These are phyloP conservation scores for Albizia julibrissin DNA, from an alignment of 306 rosid genomes.

Conservation along the genomic window DNA sequence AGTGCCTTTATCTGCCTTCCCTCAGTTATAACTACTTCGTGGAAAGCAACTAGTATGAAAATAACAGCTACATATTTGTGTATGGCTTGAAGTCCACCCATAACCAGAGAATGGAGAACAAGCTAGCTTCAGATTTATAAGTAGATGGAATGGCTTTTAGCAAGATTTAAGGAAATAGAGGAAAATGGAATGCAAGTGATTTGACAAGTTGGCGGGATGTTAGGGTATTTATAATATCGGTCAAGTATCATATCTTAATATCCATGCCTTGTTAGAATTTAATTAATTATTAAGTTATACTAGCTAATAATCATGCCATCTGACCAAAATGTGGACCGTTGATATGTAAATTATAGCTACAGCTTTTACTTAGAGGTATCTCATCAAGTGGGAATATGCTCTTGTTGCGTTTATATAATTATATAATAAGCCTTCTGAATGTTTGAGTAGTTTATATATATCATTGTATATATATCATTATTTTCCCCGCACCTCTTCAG, in stretches of 20 bases:
- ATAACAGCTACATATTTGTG: neutral
- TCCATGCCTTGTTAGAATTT: neutral
- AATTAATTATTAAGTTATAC: neutral
- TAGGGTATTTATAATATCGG: neutral
- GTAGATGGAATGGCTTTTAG: neutral
- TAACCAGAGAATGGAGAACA: neutral
- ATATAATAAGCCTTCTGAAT: neutral
- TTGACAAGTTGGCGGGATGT: neutral
- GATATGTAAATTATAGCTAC: neutral
- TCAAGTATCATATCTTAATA: neutral
- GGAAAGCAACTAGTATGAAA: neutral
- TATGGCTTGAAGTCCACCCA: neutral
- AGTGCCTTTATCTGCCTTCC: conserved; percentile 11
- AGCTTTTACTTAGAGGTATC: neutral
- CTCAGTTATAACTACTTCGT: neutral
- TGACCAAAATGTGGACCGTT: conserved; percentile 37
- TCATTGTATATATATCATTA: neutral
- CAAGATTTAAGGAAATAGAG: neutral
- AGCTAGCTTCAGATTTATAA: neutral
- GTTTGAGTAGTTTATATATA: neutral
- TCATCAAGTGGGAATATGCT: neutral
- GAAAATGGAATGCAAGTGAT: neutral
- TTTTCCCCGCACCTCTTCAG: neutral
- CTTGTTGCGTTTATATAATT: neutral
- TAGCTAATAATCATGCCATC: conserved; percentile 15